Base-by-base conservation (phyloP, 352 stramenopile genomes). In the Phytophthora tentaculata region DNA sequence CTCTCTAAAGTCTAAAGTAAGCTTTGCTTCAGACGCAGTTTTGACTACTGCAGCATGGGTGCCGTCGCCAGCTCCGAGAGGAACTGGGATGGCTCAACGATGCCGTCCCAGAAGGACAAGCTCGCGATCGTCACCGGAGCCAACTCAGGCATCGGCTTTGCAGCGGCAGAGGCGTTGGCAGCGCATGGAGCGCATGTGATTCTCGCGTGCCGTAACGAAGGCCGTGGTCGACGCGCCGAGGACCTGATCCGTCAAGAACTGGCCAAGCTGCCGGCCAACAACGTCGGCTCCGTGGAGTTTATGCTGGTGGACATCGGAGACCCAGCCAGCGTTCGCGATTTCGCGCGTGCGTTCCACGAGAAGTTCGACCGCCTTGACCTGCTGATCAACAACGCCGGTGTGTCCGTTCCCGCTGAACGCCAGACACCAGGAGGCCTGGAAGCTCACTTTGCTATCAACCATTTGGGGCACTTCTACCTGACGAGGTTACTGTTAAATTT, bases 111-210 rank as follows among this genome's bases (percentile, higher is more conserved):
- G 24, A 61, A 62, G n/a, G 68, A 53, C 49, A 97, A 83, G 48
- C 43, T 92, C 5, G 84, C 72, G 10, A 85, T 96, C 64, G 77
- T 96, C 22, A 95, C 86, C 0, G 86, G 88, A 28, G 70, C 65
- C 47, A 95, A 93, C 68, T 89, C 85, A 7, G 87, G 87, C 16
- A 89, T 96, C 62, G 89, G 89, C 17, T 92, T 82, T 54, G 83
- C 87, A 69, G 82, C 83, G 9, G 80, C 86, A 29, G 67, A 71
- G 57, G 64, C 62, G 16, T 65, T 97, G 22, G 87, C 80, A 5
- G 55, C 72, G 23, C 74, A 88, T 43, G 84, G 81, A 37, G 89
- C 80, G 24, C 50, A 86, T 19, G 88, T 97, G 20, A 76, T 95
- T 53, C 61, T 96, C 20, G 89, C 86, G 1, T 94, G 87, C 61